Percentiles rank a stretch among this genome's conserved stretches.
These are phyloP conservation scores for Benincasa hispida DNA, from an alignment of 306 rosid genomes.

Conservation along the genomic window DNA sequence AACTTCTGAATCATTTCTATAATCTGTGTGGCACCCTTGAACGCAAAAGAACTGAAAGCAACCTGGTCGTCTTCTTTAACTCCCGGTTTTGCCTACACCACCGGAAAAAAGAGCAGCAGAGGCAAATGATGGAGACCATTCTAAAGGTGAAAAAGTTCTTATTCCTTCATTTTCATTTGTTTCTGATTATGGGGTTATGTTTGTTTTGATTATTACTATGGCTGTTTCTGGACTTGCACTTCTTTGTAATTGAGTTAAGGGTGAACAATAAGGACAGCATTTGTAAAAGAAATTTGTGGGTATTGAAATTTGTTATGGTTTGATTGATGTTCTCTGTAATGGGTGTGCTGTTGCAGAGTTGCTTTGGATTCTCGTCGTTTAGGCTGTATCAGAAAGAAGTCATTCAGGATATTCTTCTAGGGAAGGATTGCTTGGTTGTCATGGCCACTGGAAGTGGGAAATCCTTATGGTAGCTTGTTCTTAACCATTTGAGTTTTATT, in stretches of 20 bases:
- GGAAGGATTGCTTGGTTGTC: constrained; percentile 69
- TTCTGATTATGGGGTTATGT: neutral
- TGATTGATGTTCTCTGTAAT: neutral
- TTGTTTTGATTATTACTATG: neutral
- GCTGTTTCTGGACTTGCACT: neutral
- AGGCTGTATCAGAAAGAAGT: constrained; percentile 66
- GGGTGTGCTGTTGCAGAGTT: constrained; percentile 32
- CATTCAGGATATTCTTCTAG: constrained; percentile 43
- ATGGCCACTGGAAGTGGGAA: constrained; percentile 96
- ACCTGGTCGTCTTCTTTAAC: neutral
- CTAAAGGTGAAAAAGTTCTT: neutral
- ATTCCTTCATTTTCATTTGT: neutral
- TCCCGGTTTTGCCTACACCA: neutral
- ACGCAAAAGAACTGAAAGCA: neutral
- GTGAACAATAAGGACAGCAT: neutral
- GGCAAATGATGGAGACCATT: neutral
- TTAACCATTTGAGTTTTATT: neutral
- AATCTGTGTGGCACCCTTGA: neutral
- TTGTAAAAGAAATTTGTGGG: neutral
- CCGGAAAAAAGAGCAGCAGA: neutral
- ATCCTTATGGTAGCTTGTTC: constrained; percentile 53
- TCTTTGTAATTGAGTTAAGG: neutral
- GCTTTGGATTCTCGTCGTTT: constrained; percentile 54
- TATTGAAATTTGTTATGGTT: neutral
- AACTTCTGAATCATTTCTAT: neutral